Evolutionary conservation across 176 grass and related monocot species (phyloP).

Genomic region (Tuctoria greenei): DNA sequence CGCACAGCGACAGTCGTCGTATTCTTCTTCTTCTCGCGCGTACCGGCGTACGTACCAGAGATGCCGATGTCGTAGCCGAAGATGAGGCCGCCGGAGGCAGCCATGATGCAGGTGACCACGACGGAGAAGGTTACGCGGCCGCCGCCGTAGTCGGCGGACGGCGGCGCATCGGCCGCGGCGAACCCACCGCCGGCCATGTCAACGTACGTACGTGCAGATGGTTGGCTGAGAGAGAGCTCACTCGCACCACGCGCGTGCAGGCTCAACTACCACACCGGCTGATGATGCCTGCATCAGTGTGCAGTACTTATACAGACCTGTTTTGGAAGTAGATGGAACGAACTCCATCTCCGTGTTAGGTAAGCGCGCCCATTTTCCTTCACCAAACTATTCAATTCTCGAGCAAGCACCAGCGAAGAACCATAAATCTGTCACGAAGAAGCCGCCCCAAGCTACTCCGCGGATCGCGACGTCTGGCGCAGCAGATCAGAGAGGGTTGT

Average conservation of each 20-base stretch:
- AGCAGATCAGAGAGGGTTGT: slow-evolving; percentile 5
- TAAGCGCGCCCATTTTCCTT: not conserved
- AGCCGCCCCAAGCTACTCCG: slow-evolving; percentile 51
- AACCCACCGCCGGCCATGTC: not conserved
- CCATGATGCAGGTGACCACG: slow-evolving; percentile 50
- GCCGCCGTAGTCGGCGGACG: not conserved
- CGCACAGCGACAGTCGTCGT: too few species aligned
- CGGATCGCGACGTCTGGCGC: slow-evolving; percentile 73
- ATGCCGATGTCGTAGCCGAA: slow-evolving; percentile 80
- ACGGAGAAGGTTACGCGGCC: not conserved
- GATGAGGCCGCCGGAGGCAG: slow-evolving; percentile 68
- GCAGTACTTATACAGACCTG: not conserved
- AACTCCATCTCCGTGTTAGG: too few species aligned
- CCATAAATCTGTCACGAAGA: slow-evolving; percentile 63
- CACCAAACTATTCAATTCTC: not conserved
- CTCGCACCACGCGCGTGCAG: not conserved
- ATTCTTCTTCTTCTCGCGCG: not conserved
- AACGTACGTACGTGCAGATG: not conserved
- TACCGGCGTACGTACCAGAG: slow-evolving; percentile 33
- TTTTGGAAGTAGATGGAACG: too few species aligned
- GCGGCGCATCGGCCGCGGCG: not conserved
- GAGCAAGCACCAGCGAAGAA: slow-evolving; percentile 44
- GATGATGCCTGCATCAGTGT: not conserved
- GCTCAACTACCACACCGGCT: not conserved
- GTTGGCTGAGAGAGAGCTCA: not conserved